phyloP scores from a whole-genome alignment of 2,329 filamentous ascomycete species.

The Cercospora sojina region DNA sequence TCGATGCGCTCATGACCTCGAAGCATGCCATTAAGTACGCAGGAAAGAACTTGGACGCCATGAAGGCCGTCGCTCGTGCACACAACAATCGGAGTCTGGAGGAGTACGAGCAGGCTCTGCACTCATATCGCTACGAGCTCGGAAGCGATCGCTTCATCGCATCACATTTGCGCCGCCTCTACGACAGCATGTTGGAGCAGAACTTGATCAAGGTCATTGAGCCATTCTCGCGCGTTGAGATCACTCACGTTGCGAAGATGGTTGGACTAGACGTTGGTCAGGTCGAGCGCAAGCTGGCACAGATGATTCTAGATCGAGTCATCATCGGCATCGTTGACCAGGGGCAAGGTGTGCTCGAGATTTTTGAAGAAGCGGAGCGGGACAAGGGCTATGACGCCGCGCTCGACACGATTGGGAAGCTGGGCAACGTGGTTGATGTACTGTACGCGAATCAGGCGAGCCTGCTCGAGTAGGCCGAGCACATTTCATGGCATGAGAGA shows the following conservation, averaged over 20 bases:
- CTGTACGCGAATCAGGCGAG: slow-evolving; percentile 97
- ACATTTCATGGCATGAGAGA: neutral
- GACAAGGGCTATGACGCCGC: slow-evolving; percentile 95
- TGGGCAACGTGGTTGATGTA: slow-evolving; percentile 95
- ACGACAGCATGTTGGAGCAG: slow-evolving; percentile 98
- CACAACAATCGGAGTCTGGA: slow-evolving; percentile 94
- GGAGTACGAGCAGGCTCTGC: slow-evolving; percentile 92
- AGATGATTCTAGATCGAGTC: slow-evolving; percentile 99
- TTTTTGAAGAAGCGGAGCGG: slow-evolving; percentile 91
- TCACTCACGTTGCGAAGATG: slow-evolving; percentile 95
- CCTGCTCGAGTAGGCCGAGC: slow-evolving; percentile 73
- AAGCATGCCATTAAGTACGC: slow-evolving; percentile 98
- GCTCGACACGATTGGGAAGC: slow-evolving; percentile 90
- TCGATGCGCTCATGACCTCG: slow-evolving; percentile 88
- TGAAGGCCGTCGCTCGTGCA: slow-evolving; percentile 96
- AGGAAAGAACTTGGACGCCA: slow-evolving; percentile 91
- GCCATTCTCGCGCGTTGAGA: slow-evolving; percentile 95
- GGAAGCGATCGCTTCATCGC: slow-evolving; percentile 95
- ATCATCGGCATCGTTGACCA: slow-evolving; percentile 97
- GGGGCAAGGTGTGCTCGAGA: slow-evolving; percentile 93
- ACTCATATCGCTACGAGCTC: slow-evolving; percentile 87
- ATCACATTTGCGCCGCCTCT: slow-evolving; percentile 90
- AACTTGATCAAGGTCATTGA: slow-evolving; percentile 99
- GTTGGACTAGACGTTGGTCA: slow-evolving; percentile 93
- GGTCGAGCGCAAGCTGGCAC: slow-evolving; percentile 95